These are phyloP conservation scores for Solanum piurae DNA, from an alignment of 257 asterid species.

Conservation along the genomic window DNA sequence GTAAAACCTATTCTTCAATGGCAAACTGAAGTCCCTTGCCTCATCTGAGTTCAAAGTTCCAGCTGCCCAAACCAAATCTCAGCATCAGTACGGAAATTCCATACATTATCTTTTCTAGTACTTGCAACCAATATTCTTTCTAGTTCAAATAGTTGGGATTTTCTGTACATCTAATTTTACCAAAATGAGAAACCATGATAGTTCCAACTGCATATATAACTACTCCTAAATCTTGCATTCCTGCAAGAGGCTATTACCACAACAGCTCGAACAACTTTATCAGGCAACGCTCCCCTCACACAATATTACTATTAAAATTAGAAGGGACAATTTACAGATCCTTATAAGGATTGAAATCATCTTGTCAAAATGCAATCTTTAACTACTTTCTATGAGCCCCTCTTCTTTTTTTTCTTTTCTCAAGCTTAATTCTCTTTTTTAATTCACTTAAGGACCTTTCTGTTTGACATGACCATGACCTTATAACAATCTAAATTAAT, in stretches of 20 bases:
- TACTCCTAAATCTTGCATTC: not conserved
- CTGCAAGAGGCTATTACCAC: not conserved
- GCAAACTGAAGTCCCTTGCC: conserved; percentile 59
- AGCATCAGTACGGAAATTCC: not conserved
- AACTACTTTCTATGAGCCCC: not conserved
- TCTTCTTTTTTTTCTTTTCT: not conserved
- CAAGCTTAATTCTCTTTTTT: not conserved
- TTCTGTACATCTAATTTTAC: not conserved
- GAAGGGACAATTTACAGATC: not conserved
- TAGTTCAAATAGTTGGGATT: not conserved
- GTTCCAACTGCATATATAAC: not conserved
- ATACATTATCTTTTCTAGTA: not conserved
- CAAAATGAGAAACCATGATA: not conserved
- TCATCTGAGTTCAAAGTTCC: conserved; percentile 88
- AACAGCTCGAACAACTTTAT: not conserved
- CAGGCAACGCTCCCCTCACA: not conserved
- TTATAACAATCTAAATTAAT: not conserved
- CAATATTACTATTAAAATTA: not conserved
- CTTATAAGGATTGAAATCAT: not conserved
- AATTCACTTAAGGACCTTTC: not conserved
- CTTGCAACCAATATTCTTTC: not conserved
- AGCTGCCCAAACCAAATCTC: conserved; percentile 25
- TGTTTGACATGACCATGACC: not conserved
- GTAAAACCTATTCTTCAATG: conserved; percentile 64
- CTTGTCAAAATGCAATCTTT: not conserved